Evolutionary conservation across 2,329 filamentous ascomycete species (phyloP).

Genomic region (Tolypocladium pustulatum): DNA sequence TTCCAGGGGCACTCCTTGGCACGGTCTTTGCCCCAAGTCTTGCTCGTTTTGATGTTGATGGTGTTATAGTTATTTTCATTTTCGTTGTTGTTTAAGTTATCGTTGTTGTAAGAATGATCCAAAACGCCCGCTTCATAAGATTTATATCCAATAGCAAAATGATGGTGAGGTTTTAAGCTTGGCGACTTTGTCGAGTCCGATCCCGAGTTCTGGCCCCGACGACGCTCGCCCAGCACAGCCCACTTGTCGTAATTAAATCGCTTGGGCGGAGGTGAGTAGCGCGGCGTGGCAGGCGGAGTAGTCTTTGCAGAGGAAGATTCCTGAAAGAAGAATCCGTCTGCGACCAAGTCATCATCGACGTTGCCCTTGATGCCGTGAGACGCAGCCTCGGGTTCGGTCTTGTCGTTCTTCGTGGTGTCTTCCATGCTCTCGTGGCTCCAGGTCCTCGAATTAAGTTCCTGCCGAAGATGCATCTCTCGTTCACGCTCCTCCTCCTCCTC

Average conservation of each 20-base stretch:
- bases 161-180: conserved; percentile 38
- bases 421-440: conserved; percentile 67
- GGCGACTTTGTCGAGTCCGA: conserved; percentile 40
- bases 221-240: conserved; percentile 75
- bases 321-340: conserved; percentile 65
- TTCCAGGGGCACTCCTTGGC: conserved; percentile 44
- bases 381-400: conserved; percentile 8
- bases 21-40: conserved; percentile 30
- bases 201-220: conserved; percentile 53
- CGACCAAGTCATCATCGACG: conserved; percentile 54
- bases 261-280: conserved; percentile 59
- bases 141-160: conserved; percentile 35
- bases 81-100: conserved; percentile 14
- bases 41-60: conserved; percentile 12
- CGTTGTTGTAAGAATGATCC: conserved; percentile 32
- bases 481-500: conserved; percentile 68
- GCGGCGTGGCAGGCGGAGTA: conserved; percentile 28
- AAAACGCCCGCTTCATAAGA: conserved; percentile 36
- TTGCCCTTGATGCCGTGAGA: conserved; percentile 30
- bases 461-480: conserved; percentile 45
- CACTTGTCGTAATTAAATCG: conserved; percentile 66
- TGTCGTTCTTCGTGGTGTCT: conserved; percentile 11
- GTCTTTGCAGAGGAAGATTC: conserved; percentile 37
- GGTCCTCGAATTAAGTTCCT: conserved; percentile 61
- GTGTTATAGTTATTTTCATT: conserved; percentile 11